Evolutionary conservation across 2,329 filamentous ascomycete species (phyloP), one percentile per base, ranked within the genome.

Genomic region (Clonostachys chloroleuca): DNA sequence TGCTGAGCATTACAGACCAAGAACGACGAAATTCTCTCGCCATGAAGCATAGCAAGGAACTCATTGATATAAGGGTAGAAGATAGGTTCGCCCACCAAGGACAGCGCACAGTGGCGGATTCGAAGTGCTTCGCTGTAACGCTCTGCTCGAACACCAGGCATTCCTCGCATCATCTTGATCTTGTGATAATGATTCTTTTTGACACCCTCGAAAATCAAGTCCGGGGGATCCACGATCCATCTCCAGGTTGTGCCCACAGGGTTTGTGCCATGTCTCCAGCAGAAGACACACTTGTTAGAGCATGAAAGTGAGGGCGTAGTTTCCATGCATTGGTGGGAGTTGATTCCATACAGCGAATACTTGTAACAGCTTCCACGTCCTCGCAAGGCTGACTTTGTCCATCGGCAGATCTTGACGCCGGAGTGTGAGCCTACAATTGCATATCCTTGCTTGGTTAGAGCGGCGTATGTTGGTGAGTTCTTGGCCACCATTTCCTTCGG

Each of bases 51-150:
- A 12, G 72, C 78, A 1, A 95, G 74, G 59, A 97, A 92, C 61
- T 92, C 87, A 67, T 99, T 96, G 75, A 97, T 97, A 61, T 95
- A 85, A 10, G 94, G 94, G 66, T 97, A 97, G 72, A 97, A 97
- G 57, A 96, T 96, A n/a, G 92, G 92, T 67, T 99, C 92, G 56
- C 94, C 92, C 18, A 99, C 94, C 10, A 99, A 77, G 54, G 84
- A 90, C 42, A 99, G 74, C 0, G 94, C 94, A 64, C 92, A 99
- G 68, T 99, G 92, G 1, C 90, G 81, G 57, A 99, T 96, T 40
- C 84, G 80, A 86, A 96, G 90, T 0, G 92, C 92, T 70, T 97
- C 94, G 7, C 86, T 83, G 60, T 95, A 97, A 5, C 94, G 81
- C 66, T 97, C 92, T 1, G 92, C 89, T 12, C 92, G 81, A 5